Evolutionary conservation across 805 yeast genomes (phyloP).

Genomic region (Zygoascus biomembranicola): DNA sequence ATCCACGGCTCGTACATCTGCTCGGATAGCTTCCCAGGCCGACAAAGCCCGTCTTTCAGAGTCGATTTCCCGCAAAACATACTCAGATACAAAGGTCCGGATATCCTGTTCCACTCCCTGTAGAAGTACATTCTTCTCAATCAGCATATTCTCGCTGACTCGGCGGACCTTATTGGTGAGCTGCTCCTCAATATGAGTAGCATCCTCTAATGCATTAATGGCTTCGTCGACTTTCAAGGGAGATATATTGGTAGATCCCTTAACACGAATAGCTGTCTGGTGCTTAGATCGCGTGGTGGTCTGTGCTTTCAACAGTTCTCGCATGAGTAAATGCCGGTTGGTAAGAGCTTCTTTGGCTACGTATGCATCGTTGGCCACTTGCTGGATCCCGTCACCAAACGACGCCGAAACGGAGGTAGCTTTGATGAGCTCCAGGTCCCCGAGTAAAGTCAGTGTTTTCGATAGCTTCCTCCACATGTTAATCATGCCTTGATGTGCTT

Average conservation of each 20-base stretch:
- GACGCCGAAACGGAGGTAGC: slow-evolving; percentile 66
- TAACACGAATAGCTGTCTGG: slow-evolving; percentile 55
- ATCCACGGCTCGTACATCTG: slow-evolving; percentile 68
- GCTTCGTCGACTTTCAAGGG: slow-evolving; percentile 91
- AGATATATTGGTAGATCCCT: slow-evolving; percentile 67
- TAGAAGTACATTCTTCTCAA: slow-evolving; percentile 58
- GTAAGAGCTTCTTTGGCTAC: slow-evolving; percentile 88
- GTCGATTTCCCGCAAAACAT: slow-evolving; percentile 66
- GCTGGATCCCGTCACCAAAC: slow-evolving; percentile 64
- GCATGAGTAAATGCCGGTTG: slow-evolving; percentile 84
- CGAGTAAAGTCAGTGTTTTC: slow-evolving; percentile 56
- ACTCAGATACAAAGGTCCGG: slow-evolving; percentile 45
- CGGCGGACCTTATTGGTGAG: slow-evolving; percentile 71
- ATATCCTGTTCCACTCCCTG: slow-evolving; percentile 50
- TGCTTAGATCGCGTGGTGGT: slow-evolving; percentile 62
- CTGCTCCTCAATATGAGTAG: slow-evolving; percentile 67
- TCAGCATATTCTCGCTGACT: slow-evolving; percentile 76
- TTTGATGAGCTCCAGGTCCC: slow-evolving; percentile 68
- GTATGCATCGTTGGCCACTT: slow-evolving; percentile 66
- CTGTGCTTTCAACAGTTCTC: slow-evolving; percentile 78
- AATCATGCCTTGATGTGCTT: slow-evolving; percentile 63
- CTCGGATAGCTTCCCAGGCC: slow-evolving; percentile 60
- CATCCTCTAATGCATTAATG: slow-evolving; percentile 65
- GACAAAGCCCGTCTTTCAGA: slow-evolving; percentile 75
- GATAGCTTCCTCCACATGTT: slow-evolving; percentile 72